Base-by-base conservation (phyloP, 805 yeast species). In the Kurtzmaniella cleridarum region DNA sequence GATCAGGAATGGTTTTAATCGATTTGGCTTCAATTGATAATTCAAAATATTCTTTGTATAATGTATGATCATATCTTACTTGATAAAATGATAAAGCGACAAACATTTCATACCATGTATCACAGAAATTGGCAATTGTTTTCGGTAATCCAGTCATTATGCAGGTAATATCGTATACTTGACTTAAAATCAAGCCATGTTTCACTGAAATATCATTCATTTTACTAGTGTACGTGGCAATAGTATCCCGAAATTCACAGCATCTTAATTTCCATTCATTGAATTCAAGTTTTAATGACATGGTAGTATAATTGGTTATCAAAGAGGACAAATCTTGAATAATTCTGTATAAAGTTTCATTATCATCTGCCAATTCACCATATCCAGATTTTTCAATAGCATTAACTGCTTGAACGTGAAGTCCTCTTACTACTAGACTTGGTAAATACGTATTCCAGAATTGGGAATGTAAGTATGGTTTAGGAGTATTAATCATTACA, bases 31-130 rank as follows among this genome's bases (percentile, higher is more conserved):
- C 47, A n/a, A 56, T 42, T 3, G 74, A 55, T 12, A 58, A 41
- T 13, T 59, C 48, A 39, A 50, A 66, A 46, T 59, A 67, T 23
- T 66, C 70, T 5, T 50, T 30, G 41, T 55, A 67, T 2, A 66
- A 50, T 3, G 47, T 30, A 7, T 42, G 44, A 41, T 57, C 59
- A 78, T 88, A 59, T 37, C 73, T 57, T 1, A 83, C 70, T 50
- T 79, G 80, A 51, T 66, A 85, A 29, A 80, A 59, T 8, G 78
- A 54, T n/a, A 79, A 65, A 6, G 78, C 76, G 30, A 71, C 61
- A 30, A 77, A 69, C 11, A 79, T 66, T 51, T 84, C 93, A 53
- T 79, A 83, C 95, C 95, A 84, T 0, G 76, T 59, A 5, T 66
- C 63, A 12, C 85, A 72, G 48, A 64, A 67, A 12, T 65, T 63